Percentiles rank a stretch among this genome's conserved stretches.
Evolutionary conservation across 192 early-diverging fungal species (phyloP).

Genomic region (Rhizophagus clarus): DNA sequence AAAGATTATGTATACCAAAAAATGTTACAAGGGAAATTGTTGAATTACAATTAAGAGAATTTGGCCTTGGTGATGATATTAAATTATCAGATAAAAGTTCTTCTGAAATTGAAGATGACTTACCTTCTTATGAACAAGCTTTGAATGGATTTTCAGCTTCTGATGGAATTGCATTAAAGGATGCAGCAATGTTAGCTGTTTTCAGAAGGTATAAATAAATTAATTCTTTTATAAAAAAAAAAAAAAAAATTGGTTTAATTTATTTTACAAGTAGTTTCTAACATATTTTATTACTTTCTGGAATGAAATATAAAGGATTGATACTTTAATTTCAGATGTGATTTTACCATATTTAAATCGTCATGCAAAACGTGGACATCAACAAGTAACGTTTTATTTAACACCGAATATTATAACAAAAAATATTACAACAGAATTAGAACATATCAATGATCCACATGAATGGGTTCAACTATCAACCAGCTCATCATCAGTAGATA

Average conservation of each 20-base stretch:
- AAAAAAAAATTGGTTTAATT: too few species aligned
- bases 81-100: neutral
- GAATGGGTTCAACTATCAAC: constrained; percentile 5
- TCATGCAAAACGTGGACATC: constrained; percentile 24
- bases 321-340: constrained; percentile 1
- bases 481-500: neutral
- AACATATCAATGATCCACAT: neutral
- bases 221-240: neutral
- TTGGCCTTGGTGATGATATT: neutral
- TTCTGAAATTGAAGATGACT: neutral
- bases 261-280: neutral
- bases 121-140: constrained; percentile 13
- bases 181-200: neutral
- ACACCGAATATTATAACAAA: constrained; percentile 7
- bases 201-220: constrained; percentile 19
- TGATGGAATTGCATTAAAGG: neutral
- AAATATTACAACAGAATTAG: constrained; percentile 1
- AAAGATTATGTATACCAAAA: neutral
- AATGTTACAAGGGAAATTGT: constrained; percentile 14
- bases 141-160: neutral
- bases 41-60: constrained; percentile 9
- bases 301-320: neutral
- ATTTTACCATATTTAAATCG: constrained; percentile 16
- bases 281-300: neutral
- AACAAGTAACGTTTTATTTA: constrained; percentile 16